A percentile compares a stretch with the other conserved stretches of the same genome.
phyloP scores from a whole-genome alignment of 176 grass and related monocot species.

The Oryza brachyantha region DNA sequence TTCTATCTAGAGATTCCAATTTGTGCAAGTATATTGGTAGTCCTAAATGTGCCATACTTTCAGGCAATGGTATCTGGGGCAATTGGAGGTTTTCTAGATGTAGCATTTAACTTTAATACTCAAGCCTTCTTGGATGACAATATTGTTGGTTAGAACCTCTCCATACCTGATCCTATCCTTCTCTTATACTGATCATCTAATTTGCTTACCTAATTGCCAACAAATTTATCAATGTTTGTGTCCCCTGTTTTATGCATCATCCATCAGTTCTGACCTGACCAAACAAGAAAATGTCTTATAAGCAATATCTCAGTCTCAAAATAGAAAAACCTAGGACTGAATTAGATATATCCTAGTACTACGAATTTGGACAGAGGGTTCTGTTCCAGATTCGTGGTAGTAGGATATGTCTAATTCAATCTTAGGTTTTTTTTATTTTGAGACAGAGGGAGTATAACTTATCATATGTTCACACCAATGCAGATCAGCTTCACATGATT shows the following conservation, averaged over 20 bases:
- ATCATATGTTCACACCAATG: slow-evolving; percentile 17
- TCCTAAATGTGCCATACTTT: slow-evolving; percentile 8
- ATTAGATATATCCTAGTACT: too few species aligned
- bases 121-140: slow-evolving; percentile 94
- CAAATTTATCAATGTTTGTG: not conserved
- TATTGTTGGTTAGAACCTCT: slow-evolving; percentile 68
- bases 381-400: too few species aligned
- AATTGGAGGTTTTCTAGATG: slow-evolving; percentile 95
- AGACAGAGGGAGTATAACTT: too few species aligned
- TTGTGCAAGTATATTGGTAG: not conserved
- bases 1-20: not conserved
- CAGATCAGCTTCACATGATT: slow-evolving; percentile 82
- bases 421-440: too few species aligned
- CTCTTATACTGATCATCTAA: not conserved
- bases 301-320: too few species aligned
- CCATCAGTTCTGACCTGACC: not conserved
- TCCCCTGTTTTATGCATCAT: not conserved
- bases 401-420: too few species aligned
- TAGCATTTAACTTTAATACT: slow-evolving; percentile 97
- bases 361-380: too few species aligned
- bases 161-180: not conserved
- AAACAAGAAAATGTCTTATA: not conserved
- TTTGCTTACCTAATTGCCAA: slow-evolving; percentile 20
- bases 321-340: too few species aligned
- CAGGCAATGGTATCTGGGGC: slow-evolving; percentile 92